A percentile compares a stretch with the other conserved stretches of the same genome.
Evolutionary conservation across 768 basidiomycete genomes (phyloP).

Genomic region (Tylopilus plumbeoviolaceoides): DNA sequence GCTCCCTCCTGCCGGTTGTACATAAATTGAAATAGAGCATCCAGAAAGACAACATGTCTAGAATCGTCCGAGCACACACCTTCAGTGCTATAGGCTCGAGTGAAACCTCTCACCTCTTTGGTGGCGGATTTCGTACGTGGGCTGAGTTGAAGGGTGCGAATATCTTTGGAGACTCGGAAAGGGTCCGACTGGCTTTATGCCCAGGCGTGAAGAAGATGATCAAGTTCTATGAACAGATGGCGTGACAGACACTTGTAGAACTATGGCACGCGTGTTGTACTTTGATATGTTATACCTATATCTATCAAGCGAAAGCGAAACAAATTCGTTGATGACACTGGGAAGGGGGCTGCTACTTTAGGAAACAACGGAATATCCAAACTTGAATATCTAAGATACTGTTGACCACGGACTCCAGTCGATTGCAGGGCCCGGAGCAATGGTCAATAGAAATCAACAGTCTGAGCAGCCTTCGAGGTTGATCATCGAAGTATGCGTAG

Average conservation of each 20-base stretch:
- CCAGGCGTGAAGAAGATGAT: conserved; percentile 58
- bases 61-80: conserved; percentile 44
- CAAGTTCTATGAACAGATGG: conserved; percentile 52
- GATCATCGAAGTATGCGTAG: conserved; percentile 65
- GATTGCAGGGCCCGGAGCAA: conserved; percentile 1
- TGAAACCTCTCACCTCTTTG: conserved; percentile 23
- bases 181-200: conserved; percentile 64
- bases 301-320: no score
- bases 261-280: not conserved
- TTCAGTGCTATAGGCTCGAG: conserved; percentile 29
- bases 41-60: conserved; percentile 58
- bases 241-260: conserved; percentile 8
- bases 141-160: conserved; percentile 47
- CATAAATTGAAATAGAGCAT: conserved; percentile 70
- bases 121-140: conserved; percentile 48
- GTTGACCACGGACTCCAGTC: not conserved
- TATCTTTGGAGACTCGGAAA: conserved; percentile 57
- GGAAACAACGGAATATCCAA: no score
- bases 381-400: no score
- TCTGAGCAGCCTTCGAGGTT: conserved; percentile 2
- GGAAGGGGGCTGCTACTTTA: conserved; percentile 2
- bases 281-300: not conserved
- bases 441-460: conserved; percentile 1
- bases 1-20: conserved; percentile 59
- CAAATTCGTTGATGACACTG: no score